Base-by-base conservation (phyloP, 352 stramenopile genomes). In the Phytophthora hybrid region DNA sequence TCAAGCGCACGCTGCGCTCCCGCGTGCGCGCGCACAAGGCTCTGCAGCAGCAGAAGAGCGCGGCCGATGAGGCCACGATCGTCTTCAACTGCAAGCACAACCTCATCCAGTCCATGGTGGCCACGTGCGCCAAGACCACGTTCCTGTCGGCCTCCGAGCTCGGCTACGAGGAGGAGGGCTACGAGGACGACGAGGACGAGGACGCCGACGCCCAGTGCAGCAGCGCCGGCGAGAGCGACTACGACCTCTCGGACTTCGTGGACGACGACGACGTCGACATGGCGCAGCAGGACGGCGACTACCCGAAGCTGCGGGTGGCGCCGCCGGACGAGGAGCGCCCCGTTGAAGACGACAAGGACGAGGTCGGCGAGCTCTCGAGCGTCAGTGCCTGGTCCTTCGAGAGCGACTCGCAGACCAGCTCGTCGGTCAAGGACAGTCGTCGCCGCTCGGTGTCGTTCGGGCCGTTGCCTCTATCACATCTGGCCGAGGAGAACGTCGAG, bases 71-170 rank as follows among this genome's bases (percentile, higher is more conserved):
- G 41, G 73, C 77, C 46, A 77, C 88, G 61, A 71, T 76, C 31
- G 72, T 69, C 34, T 91, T 89, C 60, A 76, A 70, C 63, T 72
- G 69, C 66, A 91, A 89, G 76, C 77, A 91, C 67, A 84, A 81
- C 70, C 78, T 91, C 59, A 89, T 89, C 74, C 78, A 91, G 78
- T 73, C 75, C 47, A 72, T 91, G 69, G 71, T 91, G 51, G 60
- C 71, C 23, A 88, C 75, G 14, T 89, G 80, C 59, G 53, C 81
- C 32, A 79, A 82, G 69, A 76, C 84, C 23, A 68, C 59, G 18
- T 76, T 76, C 69, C 31, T 73, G 46, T 62, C 63, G 51, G 62
- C 69, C 5, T 65, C 60, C 21, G 52, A 52, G 10, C 41, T 66
- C 9, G 57, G 58, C 44, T 32, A 72, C 46, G 69, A 83, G 55